A percentile compares a stretch with the other conserved stretches of the same genome.
Conservation (phyloP, 2,329 filamentous ascomycete genomes). For the Fusarium poae region DNA sequence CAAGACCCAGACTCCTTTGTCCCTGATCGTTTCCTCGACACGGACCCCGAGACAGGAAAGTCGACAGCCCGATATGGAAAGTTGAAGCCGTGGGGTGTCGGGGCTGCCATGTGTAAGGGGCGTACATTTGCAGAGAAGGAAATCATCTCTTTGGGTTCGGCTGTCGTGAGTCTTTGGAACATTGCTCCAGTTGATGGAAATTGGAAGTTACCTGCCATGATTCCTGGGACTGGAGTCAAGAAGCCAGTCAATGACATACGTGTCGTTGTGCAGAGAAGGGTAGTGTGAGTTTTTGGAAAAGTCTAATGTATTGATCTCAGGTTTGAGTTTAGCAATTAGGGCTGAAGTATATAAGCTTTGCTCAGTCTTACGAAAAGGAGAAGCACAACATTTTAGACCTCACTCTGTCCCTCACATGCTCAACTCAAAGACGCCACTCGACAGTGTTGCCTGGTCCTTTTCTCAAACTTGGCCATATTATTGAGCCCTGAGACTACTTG, state of each 20-base stretch:
- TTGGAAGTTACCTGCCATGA: slow-evolving; percentile 32
- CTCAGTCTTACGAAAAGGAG: background rate
- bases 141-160: slow-evolving; percentile 31
- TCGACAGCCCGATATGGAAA: slow-evolving; percentile 36
- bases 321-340: too few relatives aligned
- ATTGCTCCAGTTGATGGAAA: slow-evolving; percentile 15
- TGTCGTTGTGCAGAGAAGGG: slow-evolving; percentile 35
- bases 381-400: background rate
- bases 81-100: slow-evolving; percentile 43
- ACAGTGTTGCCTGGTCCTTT: background rate
- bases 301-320: too few relatives aligned
- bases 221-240: slow-evolving; percentile 34
- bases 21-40: slow-evolving; percentile 41
- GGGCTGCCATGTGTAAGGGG: slow-evolving; percentile 44
- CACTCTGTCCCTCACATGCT: background rate
- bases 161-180: slow-evolving; percentile 38
- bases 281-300: background rate
- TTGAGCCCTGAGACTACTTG: too few relatives aligned
- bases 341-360: too few relatives aligned
- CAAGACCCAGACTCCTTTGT: slow-evolving; percentile 34
- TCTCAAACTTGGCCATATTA: background rate
- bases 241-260: slow-evolving; percentile 33
- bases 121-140: slow-evolving; percentile 47
- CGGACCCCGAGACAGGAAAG: slow-evolving; percentile 23
- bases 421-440: background rate